phyloP scores from a whole-genome alignment of 2,329 filamentous ascomycete genomes.

The Setomelanomma holmii region DNA sequence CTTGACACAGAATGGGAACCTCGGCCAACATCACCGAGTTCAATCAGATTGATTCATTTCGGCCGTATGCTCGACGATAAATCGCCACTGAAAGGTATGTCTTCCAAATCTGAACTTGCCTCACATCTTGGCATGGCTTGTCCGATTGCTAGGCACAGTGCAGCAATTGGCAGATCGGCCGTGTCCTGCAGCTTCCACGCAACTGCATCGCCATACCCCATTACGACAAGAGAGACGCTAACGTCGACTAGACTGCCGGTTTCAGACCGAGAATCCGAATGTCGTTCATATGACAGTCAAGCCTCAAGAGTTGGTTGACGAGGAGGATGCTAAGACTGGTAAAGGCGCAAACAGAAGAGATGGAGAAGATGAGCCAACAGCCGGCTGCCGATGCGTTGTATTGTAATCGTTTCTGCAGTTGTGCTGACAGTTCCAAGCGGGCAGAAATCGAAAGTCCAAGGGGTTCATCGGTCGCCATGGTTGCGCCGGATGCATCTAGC shows the following conservation, averaged over 20 bases:
- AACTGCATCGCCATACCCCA: too few relatives aligned
- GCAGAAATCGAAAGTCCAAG: too few relatives aligned
- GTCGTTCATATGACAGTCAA: conserved; percentile 95
- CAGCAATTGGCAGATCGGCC: conserved; percentile 13
- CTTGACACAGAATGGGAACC: conserved; percentile 75
- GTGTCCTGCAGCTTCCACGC: neutral
- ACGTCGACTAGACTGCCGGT: conserved; percentile 71
- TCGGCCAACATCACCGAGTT: conserved; percentile 83
- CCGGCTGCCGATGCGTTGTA: conserved; percentile 71
- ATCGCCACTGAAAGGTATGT: conserved; percentile 77
- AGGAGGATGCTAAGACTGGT: conserved; percentile 75
- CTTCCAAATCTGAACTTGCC: conserved; percentile 31
- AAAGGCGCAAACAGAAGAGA: conserved; percentile 62
- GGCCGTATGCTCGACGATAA: conserved; percentile 92
- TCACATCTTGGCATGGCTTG: conserved; percentile 26
- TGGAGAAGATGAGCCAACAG: conserved; percentile 60
- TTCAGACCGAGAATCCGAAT: conserved; percentile 76
- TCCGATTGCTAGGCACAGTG: conserved; percentile 19
- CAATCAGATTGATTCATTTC: conserved; percentile 90
- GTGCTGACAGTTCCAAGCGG: conserved; percentile 3
- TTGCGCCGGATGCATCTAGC: too few relatives aligned
- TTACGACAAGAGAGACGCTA: conserved; percentile 5
- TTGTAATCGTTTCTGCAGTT: conserved; percentile 51
- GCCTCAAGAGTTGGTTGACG: conserved; percentile 81
- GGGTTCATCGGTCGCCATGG: too few relatives aligned